A percentile compares a stretch with the other conserved stretches of the same genome.
These are phyloP conservation scores for Ogataea paradorogensis DNA, from an alignment of 805 yeast species.

Conservation along the genomic window DNA sequence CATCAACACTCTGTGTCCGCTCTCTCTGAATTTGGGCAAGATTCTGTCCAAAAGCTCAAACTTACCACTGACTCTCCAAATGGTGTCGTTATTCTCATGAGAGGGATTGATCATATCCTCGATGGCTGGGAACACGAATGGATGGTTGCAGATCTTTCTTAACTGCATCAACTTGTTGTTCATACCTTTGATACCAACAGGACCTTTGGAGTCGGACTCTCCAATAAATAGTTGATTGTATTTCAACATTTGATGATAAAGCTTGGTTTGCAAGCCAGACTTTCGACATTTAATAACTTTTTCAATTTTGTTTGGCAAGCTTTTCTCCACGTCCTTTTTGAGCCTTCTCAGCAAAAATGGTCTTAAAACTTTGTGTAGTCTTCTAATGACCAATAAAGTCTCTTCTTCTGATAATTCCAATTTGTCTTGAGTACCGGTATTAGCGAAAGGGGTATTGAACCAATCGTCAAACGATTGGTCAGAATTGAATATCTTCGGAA, in stretches of 20 bases:
- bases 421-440: conserved; percentile 78
- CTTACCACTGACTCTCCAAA: conserved; percentile 79
- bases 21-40: conserved; percentile 68
- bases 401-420: conserved; percentile 85
- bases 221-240: conserved; percentile 68
- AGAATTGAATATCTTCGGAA: conserved; percentile 82
- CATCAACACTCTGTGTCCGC: conserved; percentile 76
- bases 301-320: conserved; percentile 80
- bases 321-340: conserved; percentile 85
- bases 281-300: conserved; percentile 77
- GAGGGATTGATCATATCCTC: conserved; percentile 67
- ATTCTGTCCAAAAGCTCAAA: conserved; percentile 75
- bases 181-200: conserved; percentile 69
- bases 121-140: conserved; percentile 81
- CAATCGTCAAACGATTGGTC: conserved; percentile 86
- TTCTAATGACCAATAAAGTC: conserved; percentile 72
- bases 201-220: conserved; percentile 51
- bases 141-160: conserved; percentile 83
- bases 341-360: conserved; percentile 81
- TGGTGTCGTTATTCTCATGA: conserved; percentile 57
- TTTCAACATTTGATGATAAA: conserved; percentile 77
- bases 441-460: conserved; percentile 88
- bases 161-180: conserved; percentile 84
- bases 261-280: conserved; percentile 64
- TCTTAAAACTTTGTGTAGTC: conserved; percentile 82